Evolutionary conservation across 371 early-diverging fungal species (phyloP), one percentile per base, ranked within the genome.

Genomic region (Mucor piriformis): DNA sequence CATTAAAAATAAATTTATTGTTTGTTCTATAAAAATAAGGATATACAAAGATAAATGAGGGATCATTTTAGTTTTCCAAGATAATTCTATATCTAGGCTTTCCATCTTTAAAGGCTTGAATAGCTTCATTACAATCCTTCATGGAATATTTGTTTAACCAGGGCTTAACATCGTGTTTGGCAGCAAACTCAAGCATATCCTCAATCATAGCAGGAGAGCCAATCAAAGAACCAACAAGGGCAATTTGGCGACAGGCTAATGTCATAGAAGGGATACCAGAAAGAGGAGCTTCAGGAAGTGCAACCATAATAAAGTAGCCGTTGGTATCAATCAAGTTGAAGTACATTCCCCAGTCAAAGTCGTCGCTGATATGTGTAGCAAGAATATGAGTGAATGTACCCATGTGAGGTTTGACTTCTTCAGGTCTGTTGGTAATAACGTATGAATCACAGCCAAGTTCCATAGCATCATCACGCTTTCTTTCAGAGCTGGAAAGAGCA

Each of bases 171-270:
- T 78, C 68, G 55, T 86, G 76, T 69, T 85, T 69, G 52, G 79
- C 79, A 1, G 90, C 87, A 71, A 90, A 84, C 15, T 81, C 74
- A 6, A 92, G 72, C 65, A 83, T 84, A 54, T 83, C 82, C 32
- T 67, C 55, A 37, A 88, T 69, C 6, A 67, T 67, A 10, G 64
- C 49, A 20, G 60, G 69, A 29, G 81, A 77, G 42, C 90, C 92
- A 60, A 90, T 88, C 50, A 86, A 53, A 11, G 90, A 87, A 0
- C 90, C 92, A 0, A 72, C 73, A 38, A 92, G 57, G 0, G 69
- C 61, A 10, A 83, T 61, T 53, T 83, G 69, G 47, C 73, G 32
- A 33, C 84, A 50, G 24, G 75, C 63, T 43, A 58, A 35, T 18
- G 61, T 6, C 18, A 54, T 25, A 0, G 83, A 68, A 44, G 66